A percentile compares a stretch with the other conserved stretches of the same genome.
Conservation (phyloP, 2,329 filamentous ascomycete species). For the Penicillium decumbens region DNA sequence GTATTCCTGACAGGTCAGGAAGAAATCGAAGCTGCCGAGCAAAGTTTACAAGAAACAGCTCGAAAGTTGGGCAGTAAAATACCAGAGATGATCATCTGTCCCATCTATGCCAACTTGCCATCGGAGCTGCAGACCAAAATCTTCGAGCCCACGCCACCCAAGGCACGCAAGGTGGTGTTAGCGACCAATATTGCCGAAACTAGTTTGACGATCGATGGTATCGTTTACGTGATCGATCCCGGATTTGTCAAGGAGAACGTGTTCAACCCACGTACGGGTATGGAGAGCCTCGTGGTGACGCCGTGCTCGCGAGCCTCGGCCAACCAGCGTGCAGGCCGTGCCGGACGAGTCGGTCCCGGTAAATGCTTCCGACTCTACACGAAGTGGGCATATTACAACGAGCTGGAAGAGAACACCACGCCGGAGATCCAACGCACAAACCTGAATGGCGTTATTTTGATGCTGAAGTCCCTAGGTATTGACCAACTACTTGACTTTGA, state of each 20-base stretch:
- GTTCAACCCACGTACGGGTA: constrained; percentile 84
- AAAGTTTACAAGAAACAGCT: constrained; percentile 77
- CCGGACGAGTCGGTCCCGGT: constrained; percentile 84
- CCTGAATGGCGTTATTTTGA: constrained; percentile 74
- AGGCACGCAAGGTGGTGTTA: constrained; percentile 82
- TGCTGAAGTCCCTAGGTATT: constrained; percentile 85
- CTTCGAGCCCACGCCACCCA: constrained; percentile 84
- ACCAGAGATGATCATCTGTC: constrained; percentile 81
- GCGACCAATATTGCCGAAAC: constrained; percentile 98
- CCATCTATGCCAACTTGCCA: constrained; percentile 90
- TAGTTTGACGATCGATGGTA: constrained; percentile 89
- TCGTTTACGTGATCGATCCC: constrained; percentile 91
- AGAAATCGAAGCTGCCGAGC: constrained; percentile 85
- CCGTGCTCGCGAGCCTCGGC: constrained; percentile 88
- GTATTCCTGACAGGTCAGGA: constrained; percentile 95
- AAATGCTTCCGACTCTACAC: constrained; percentile 94
- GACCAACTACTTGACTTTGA: constrained; percentile 91
- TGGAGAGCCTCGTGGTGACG: constrained; percentile 86
- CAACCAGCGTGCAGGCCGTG: constrained; percentile 87
- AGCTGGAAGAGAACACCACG: constrained; percentile 85
- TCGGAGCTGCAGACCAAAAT: constrained; percentile 89
- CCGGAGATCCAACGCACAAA: constrained; percentile 93
- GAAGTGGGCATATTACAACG: constrained; percentile 89
- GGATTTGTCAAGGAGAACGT: constrained; percentile 95
- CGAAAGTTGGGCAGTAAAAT: constrained; percentile 80